A percentile compares a stretch with the other conserved stretches of the same genome.
phyloP scores from a whole-genome alignment of 306 rosid species.

The Dryas octopetala region DNA sequence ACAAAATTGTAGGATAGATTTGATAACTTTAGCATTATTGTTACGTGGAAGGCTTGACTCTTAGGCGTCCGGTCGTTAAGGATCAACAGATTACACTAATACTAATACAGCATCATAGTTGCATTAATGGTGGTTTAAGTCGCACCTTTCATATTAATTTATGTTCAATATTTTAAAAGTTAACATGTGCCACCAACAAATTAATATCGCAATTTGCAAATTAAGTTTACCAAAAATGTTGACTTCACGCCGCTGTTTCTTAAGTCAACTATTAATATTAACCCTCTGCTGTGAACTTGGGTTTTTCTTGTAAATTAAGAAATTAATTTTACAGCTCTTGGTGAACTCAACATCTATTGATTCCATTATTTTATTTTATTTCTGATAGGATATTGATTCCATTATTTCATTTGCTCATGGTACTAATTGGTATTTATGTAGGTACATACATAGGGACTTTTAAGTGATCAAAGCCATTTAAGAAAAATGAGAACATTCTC shows the following conservation, averaged over 20 bases:
- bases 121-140: constrained; percentile 1
- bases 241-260: constrained; percentile 24
- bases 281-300: constrained; percentile 8
- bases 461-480: no score
- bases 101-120: background rate
- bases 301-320: background rate
- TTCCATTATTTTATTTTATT: background rate
- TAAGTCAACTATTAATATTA: constrained; percentile 6
- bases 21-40: no score
- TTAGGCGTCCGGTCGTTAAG: no score
- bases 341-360: background rate
- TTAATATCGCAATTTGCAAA: constrained; percentile 32
- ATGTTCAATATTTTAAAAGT: background rate
- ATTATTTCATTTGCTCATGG: background rate
- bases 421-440: no score
- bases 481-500: no score
- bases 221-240: constrained; percentile 16
- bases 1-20: no score
- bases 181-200: constrained; percentile 13
- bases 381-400: no score
- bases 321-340: background rate
- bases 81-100: no score
- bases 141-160: constrained; percentile 2
- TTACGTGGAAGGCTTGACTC: no score
- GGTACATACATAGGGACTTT: no score